phyloP scores from a whole-genome alignment of 78 protist genomes.

The Pigoraptor vietnamica region DNA sequence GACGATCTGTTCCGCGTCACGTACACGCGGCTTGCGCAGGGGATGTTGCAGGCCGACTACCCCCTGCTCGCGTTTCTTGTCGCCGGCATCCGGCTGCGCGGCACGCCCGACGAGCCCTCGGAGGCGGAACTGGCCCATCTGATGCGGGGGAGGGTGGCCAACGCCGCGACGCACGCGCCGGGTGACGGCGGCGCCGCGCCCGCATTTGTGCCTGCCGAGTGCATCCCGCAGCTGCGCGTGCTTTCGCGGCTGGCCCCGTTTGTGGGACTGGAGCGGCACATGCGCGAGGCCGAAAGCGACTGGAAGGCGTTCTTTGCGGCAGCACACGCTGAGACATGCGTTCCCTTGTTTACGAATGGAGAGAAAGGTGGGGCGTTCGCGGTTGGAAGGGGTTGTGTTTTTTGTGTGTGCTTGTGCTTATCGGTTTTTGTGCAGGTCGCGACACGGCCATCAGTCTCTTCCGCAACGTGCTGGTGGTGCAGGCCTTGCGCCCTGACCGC shows the following conservation, averaged over 20 bases:
- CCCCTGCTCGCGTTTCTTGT: conserved; percentile 80
- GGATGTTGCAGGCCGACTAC: conserved; percentile 69
- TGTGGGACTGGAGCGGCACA: conserved; percentile 29
- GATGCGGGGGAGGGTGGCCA: conserved; percentile 45
- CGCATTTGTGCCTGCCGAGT: conserved; percentile 24
- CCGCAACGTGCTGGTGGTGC: conserved; percentile 58
- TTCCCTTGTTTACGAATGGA: not conserved
- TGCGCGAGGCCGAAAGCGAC: conserved; percentile 9
- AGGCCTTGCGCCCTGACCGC: conserved; percentile 68
- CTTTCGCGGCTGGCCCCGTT: not conserved
- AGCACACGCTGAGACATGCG: conserved; percentile 6
- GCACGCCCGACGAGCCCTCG: conserved; percentile 26
- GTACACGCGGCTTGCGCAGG: conserved; percentile 45
- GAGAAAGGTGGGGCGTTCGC: conserved; percentile 36
- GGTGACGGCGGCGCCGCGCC: not conserved
- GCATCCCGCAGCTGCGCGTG: not conserved
- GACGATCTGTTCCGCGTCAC: conserved; percentile 35
- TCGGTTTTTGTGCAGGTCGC: too few species aligned
- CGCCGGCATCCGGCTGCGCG: conserved; percentile 53
- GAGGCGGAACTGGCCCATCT: conserved; percentile 48
- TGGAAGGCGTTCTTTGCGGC: conserved; percentile 69
- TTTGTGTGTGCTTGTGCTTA: too few species aligned
- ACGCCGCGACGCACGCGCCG: not conserved
- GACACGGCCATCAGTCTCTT: too few species aligned
- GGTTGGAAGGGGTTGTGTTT: conserved; percentile 59